Evolutionary conservation across 345 rosid genomes (phyloP), one percentile per base, ranked within the genome.

Genomic region (Crucihimalaya himalaica): DNA sequence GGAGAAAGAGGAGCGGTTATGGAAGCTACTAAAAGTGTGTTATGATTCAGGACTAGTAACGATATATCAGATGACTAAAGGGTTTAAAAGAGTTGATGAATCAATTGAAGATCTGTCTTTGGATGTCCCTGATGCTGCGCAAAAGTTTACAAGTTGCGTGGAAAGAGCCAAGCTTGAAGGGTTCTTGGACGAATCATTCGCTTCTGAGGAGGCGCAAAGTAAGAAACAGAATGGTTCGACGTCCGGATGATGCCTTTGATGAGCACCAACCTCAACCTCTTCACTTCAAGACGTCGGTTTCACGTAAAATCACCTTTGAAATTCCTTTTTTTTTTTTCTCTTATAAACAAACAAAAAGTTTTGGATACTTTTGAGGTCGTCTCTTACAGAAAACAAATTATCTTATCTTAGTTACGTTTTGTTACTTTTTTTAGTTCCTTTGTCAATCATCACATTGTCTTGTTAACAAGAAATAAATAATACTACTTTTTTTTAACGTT

Each of bases 121-220:
- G 19, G 98, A 92, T 46, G 98, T 92, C 34, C 96, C 96, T 47
- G 92, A 89, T 75, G 98, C 94, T 18, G 47, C 57, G 40, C 79
- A 80, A 29, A 89, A 85, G 81, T 89, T 88, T 27, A 10, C 29
- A 4, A 39, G 65, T 6, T 84, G 88, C 46, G 82, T 86, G 5
- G 82, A 89, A n/a, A 80, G 78, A 83, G 98, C 94, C 4, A 88
- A 83, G 71, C 59, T 66, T 43, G 85, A 86, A 35, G 92, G 91
- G 6, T 92, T 92, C 87, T 70, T 92, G 73, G 98, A 88, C 60
- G 92, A 83, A 42, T 85, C 86, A 27, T 83, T 84, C 73, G 51
- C 58, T 72, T 68, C 37, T 62, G 81, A 70, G 42, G 69, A 75
- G 32, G 8, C 51, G 10, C 25, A 56, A 16, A 25, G 20, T 34